phyloP scores from a whole-genome alignment of 148 eudicot genomes.

The Fagopyrum esculentum region DNA sequence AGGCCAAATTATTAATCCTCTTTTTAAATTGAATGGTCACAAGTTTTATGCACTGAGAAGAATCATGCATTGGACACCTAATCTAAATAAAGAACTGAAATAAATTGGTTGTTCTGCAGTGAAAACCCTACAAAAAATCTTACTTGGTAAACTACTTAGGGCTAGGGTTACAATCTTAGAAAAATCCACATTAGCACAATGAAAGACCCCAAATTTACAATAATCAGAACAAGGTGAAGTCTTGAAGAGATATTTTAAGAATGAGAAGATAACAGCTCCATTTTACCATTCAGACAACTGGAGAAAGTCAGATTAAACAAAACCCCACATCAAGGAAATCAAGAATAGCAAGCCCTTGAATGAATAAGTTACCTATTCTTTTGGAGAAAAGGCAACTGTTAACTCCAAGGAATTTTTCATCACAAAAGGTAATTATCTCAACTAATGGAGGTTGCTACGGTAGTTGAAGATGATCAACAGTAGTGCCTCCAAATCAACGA shows the following conservation, averaged over 20 bases:
- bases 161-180: too few species aligned
- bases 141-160: too few species aligned
- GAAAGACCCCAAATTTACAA: too few species aligned
- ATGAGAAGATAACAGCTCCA: too few species aligned
- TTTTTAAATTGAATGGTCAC: background rate
- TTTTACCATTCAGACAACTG: background rate
- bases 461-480: background rate
- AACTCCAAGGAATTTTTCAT: too few species aligned
- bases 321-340: background rate
- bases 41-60: background rate
- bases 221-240: too few species aligned
- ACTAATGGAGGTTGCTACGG: background rate
- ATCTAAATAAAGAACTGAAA: background rate
- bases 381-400: too few species aligned
- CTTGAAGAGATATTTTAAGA: too few species aligned
- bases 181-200: too few species aligned
- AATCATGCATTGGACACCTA: background rate
- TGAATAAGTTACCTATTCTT: too few species aligned
- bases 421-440: background rate
- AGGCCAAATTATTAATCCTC: background rate
- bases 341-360: background rate
- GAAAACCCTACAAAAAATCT: too few species aligned
- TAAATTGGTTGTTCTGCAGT: too few species aligned
- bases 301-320: background rate
- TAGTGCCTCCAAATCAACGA: background rate